Percentiles rank a stretch among this genome's conserved stretches.
Conservation (phyloP, 805 yeast species). For the Kurtzmaniella cleridarum region DNA sequence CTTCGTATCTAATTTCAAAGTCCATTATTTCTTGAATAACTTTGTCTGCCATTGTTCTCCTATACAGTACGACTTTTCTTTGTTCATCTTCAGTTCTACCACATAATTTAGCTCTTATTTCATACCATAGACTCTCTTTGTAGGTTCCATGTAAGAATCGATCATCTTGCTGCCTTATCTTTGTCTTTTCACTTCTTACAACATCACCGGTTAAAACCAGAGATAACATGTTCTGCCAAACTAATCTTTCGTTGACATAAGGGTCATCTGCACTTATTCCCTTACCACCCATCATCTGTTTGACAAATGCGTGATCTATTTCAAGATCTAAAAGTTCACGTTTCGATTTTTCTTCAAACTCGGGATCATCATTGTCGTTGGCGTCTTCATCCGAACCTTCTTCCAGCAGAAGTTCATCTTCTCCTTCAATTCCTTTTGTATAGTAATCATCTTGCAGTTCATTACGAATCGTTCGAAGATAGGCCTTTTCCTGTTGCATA, state of each 20-base stretch:
- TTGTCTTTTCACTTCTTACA: conserved; percentile 82
- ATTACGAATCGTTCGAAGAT: conserved; percentile 56
- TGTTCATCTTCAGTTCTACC: conserved; percentile 82
- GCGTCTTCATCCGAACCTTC: conserved; percentile 11
- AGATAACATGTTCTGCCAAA: conserved; percentile 93
- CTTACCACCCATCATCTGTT: conserved; percentile 18
- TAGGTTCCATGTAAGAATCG: conserved; percentile 47
- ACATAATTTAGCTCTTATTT: conserved; percentile 73
- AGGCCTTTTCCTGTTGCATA: conserved; percentile 61
- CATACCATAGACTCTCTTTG: conserved; percentile 81
- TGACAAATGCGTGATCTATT: no score
- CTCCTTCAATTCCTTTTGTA: conserved; percentile 56
- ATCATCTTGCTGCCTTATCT: conserved; percentile 52
- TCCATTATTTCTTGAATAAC: conserved; percentile 62
- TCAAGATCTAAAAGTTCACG: no score
- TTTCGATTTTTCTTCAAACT: conserved; percentile 14
- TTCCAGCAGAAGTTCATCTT: conserved; percentile 13
- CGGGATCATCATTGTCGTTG: conserved; percentile 19
- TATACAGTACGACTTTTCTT: conserved; percentile 56
- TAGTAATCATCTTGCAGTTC: conserved; percentile 66
- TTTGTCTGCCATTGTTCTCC: conserved; percentile 68
- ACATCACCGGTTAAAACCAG: conserved; percentile 94
- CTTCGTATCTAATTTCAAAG: conserved; percentile 51
- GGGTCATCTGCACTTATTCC: conserved; percentile 30
- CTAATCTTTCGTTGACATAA: conserved; percentile 67